These are phyloP conservation scores for Micromonas commoda DNA, from an alignment of 139 green algal species.

Conservation along the genomic window DNA sequence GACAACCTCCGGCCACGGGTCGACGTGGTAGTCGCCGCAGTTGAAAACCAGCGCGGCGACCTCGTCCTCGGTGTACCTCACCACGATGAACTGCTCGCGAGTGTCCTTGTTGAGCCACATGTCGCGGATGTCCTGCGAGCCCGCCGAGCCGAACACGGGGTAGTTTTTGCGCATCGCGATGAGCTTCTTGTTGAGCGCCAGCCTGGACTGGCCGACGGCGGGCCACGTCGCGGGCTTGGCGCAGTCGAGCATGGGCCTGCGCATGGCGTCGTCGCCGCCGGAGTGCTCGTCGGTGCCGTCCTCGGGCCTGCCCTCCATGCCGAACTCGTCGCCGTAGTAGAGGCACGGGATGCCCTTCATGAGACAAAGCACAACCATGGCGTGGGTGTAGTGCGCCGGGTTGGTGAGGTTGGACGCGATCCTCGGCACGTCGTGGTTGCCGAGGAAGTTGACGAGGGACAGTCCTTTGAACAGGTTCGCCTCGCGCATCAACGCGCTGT, in stretches of 20 bases:
- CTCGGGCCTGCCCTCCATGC: conserved; percentile 2
- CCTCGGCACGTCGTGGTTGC: conserved; percentile 40
- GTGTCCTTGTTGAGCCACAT: not conserved
- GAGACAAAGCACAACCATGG: conserved; percentile 21
- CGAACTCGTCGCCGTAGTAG: conserved; percentile 41
- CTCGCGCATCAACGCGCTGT: conserved; percentile 10
- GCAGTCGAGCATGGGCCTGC: not conserved
- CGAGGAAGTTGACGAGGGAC: conserved; percentile 33
- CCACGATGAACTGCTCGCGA: not conserved
- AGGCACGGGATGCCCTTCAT: conserved; percentile 31
- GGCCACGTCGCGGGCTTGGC: not conserved
- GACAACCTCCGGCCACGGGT: not conserved
- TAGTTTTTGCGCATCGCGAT: not conserved
- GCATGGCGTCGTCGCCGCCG: conserved; percentile 13
- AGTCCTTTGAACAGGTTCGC: conserved; percentile 11
- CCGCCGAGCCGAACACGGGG: not conserved
- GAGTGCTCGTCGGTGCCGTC: conserved; percentile 6
- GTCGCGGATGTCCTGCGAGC: not conserved
- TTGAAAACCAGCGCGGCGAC: not conserved
- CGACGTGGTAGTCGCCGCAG: not conserved
- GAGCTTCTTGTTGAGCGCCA: conserved; percentile 5
- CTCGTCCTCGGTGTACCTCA: not conserved
- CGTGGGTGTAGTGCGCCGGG: conserved; percentile 22
- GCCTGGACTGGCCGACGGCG: not conserved
- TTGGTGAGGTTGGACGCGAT: conserved; percentile 24